Evolutionary conservation across 83 land plant species (phyloP).

Genomic region (Larix sibirica): DNA sequence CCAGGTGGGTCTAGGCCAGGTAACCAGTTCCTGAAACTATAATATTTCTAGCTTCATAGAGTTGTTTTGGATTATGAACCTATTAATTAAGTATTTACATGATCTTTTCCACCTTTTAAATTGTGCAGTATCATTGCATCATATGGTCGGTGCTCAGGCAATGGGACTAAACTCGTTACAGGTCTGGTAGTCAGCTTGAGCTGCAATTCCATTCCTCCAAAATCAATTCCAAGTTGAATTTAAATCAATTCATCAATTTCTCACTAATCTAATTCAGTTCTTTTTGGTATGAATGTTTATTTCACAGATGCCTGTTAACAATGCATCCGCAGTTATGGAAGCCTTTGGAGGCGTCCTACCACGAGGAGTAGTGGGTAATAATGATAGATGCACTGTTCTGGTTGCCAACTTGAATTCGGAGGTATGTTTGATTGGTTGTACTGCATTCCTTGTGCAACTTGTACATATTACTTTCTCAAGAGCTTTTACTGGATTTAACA

Average conservation of each 20-base stretch:
- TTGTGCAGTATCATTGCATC: slow-evolving; percentile 4
- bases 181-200: slow-evolving; percentile 8
- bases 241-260: neutral
- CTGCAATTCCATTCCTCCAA: neutral
- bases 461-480: neutral
- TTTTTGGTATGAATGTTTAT: neutral
- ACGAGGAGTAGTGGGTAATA: slow-evolving; percentile 49
- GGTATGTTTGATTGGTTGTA: slow-evolving; percentile 19
- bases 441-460: neutral
- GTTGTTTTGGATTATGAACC: neutral
- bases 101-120: neutral
- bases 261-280: neutral
- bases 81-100: neutral
- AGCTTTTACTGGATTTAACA: neutral
- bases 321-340: slow-evolving; percentile 44
- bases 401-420: slow-evolving; percentile 49
- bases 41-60: neutral
- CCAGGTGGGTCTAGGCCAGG: slow-evolving; percentile 22
- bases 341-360: slow-evolving; percentile 55
- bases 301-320: slow-evolving; percentile 38
- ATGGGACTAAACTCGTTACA: slow-evolving; percentile 11
- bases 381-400: slow-evolving; percentile 55
- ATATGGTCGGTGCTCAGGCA: slow-evolving; percentile 11
- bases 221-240: neutral
- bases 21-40: neutral